A percentile compares a stretch with the other conserved stretches of the same genome.
These are phyloP conservation scores for Castanospermum australe DNA, from an alignment of 306 rosid genomes.

Conservation along the genomic window DNA sequence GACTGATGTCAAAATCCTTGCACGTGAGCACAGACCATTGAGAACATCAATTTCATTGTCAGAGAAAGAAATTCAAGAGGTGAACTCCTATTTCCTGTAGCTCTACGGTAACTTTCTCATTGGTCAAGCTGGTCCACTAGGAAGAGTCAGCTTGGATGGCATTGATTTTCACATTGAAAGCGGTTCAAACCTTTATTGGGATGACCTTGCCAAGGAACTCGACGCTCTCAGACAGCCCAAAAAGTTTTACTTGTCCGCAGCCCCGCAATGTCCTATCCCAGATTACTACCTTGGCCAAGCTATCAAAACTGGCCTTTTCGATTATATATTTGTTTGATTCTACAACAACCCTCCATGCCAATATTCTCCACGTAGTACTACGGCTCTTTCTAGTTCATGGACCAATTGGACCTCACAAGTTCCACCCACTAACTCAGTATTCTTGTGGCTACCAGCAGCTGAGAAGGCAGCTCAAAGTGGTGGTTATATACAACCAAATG, in stretches of 20 bases:
- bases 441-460: constrained; percentile 54
- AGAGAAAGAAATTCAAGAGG: too few species aligned
- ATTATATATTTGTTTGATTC: constrained; percentile 53
- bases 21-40: too few species aligned
- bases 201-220: constrained; percentile 32
- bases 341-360: constrained; percentile 48
- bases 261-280: too few species aligned
- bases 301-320: too few species aligned
- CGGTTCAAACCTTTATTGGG: constrained; percentile 20
- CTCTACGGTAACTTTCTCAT: too few species aligned
- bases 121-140: constrained; percentile 31
- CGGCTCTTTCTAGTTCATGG: constrained; percentile 32
- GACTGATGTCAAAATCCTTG: too few species aligned
- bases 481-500: constrained; percentile 40
- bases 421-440: neutral
- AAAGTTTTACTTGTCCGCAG: too few species aligned
- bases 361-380: constrained; percentile 1
- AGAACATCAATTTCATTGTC: too few species aligned
- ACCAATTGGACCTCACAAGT: constrained; percentile 34
- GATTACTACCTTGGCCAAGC: too few species aligned
- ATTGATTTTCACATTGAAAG: constrained; percentile 43
- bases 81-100: too few species aligned
- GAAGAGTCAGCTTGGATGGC: constrained; percentile 45
- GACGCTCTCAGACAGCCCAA: neutral
- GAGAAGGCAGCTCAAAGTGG: constrained; percentile 42